phyloP scores from a whole-genome alignment of 2,329 filamentous ascomycete genomes.

The Chrysoporthe deuterocubensis region DNA sequence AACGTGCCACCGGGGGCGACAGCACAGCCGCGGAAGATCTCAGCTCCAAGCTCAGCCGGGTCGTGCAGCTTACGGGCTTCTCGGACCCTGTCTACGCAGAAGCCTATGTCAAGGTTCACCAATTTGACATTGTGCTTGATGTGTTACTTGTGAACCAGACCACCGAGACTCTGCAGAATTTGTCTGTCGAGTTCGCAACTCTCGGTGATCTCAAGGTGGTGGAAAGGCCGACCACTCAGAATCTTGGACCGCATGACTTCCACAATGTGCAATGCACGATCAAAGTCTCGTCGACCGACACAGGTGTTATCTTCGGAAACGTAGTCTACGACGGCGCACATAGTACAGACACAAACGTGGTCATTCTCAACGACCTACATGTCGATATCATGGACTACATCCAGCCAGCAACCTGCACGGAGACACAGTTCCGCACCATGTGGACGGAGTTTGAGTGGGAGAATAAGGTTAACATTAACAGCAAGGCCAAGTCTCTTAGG shows the following conservation, averaged over 20 bases:
- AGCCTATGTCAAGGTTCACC: conserved; percentile 97
- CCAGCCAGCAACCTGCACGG: conserved; percentile 92
- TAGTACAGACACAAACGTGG: conserved; percentile 91
- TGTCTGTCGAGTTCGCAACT: conserved; percentile 98
- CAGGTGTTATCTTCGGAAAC: conserved; percentile 97
- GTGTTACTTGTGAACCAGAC: conserved; percentile 98
- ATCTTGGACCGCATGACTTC: conserved; percentile 93
- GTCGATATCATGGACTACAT: conserved; percentile 99
- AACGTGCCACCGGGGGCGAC: conserved; percentile 93
- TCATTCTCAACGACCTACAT: conserved; percentile 97
- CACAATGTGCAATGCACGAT: conserved; percentile 98
- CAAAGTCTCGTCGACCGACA: conserved; percentile 97
- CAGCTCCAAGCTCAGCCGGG: conserved; percentile 90
- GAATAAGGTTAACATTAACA: conserved; percentile 99
- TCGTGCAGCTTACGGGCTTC: conserved; percentile 97
- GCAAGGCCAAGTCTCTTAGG: conserved; percentile 87
- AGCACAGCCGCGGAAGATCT: conserved; percentile 77
- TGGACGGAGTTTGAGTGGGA: conserved; percentile 99
- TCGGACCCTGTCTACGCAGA: conserved; percentile 99
- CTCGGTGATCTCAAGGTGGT: conserved; percentile 97
- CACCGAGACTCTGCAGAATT: conserved; percentile 91
- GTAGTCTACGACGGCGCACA: conserved; percentile 95
- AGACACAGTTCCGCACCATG: conserved; percentile 99
- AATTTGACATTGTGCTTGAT: conserved; percentile 97
- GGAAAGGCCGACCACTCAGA: conserved; percentile 94